Conservation (phyloP, 2,329 filamentous ascomycete species). For the Ceratocystis destructans region DNA sequence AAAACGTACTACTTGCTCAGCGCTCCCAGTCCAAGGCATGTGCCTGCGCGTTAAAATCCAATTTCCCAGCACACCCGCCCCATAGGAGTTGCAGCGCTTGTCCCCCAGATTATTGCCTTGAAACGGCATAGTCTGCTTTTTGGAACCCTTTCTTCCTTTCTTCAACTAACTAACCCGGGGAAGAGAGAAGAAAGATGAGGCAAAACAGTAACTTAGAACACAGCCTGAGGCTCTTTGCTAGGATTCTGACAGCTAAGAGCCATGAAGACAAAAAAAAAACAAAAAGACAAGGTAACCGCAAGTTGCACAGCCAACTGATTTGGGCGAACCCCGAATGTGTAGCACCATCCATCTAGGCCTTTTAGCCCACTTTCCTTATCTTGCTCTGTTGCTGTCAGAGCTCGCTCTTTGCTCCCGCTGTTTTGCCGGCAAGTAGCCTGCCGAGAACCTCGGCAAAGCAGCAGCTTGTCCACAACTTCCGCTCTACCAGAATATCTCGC, state of each 20-base stretch:
- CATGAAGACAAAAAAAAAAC: background rate
- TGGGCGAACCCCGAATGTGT: too few species aligned
- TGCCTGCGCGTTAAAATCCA: too few species aligned
- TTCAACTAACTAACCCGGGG: background rate
- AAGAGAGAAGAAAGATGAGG: slow-evolving; percentile 2
- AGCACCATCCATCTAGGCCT: too few species aligned
- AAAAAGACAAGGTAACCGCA: background rate
- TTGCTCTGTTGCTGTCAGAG: too few species aligned
- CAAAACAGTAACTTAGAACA: background rate
- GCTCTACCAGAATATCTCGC: slow-evolving; percentile 4
- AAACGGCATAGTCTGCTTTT: background rate
- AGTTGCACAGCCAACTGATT: too few species aligned
- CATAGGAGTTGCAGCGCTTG: background rate
- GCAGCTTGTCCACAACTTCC: background rate
- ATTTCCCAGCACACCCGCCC: too few species aligned
- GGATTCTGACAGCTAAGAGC: background rate
- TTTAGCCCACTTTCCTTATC: too few species aligned
- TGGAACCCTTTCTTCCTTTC: background rate
- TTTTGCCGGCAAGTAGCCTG: background rate
- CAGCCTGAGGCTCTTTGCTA: background rate
- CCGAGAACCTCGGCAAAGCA: slow-evolving; percentile 4
- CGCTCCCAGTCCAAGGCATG: too few species aligned
- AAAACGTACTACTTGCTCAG: too few species aligned
- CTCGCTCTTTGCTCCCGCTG: background rate
- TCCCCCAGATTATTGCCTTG: slow-evolving; percentile 1